These are phyloP conservation scores for Sarcodon aspratus DNA, from an alignment of 768 basidiomycete species.

Conservation along the genomic window DNA sequence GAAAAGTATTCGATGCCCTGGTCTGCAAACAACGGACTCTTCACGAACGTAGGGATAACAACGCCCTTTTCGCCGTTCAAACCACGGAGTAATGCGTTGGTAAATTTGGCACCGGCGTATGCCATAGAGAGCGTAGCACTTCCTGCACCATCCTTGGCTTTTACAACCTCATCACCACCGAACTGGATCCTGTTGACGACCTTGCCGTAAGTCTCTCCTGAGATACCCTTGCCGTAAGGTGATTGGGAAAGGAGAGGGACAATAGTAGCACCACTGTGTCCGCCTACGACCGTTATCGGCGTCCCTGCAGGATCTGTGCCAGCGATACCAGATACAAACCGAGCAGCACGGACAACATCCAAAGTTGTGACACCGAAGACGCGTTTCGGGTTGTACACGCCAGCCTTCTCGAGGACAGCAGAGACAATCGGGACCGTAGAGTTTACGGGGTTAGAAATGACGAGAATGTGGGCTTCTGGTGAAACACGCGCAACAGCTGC, in stretches of 20 bases:
- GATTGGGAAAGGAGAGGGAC: slow-evolving; percentile 91
- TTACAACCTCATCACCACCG: slow-evolving; percentile 97
- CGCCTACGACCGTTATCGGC: slow-evolving; percentile 80
- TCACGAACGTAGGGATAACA: slow-evolving; percentile 77
- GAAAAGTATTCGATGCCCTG: slow-evolving; percentile 95
- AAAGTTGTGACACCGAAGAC: slow-evolving; percentile 97
- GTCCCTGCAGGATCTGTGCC: slow-evolving; percentile 56
- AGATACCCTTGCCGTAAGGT: slow-evolving; percentile 53
- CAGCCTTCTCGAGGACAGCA: slow-evolving; percentile 80
- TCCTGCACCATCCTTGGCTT: slow-evolving; percentile 88
- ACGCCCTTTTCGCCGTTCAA: slow-evolving; percentile 58
- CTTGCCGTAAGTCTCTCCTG: slow-evolving; percentile 62
- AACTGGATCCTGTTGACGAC: slow-evolving; percentile 93
- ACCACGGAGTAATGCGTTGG: slow-evolving; percentile 47
- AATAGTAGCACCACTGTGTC: slow-evolving; percentile 96
- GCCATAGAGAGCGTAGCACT: slow-evolving; percentile 73
- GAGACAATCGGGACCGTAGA: slow-evolving; percentile 97
- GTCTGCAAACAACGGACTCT: slow-evolving; percentile 74
- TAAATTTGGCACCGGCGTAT: slow-evolving; percentile 65
- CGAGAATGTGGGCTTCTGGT: slow-evolving; percentile 86
- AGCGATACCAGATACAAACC: slow-evolving; percentile 71
- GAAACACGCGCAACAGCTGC: slow-evolving; percentile 74
- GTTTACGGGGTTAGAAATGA: slow-evolving; percentile 99
- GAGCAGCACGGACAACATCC: slow-evolving; percentile 92
- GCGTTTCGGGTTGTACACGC: slow-evolving; percentile 81